Conservation (phyloP, 805 yeast genomes). For the Metschnikowia drakensbergensis region DNA sequence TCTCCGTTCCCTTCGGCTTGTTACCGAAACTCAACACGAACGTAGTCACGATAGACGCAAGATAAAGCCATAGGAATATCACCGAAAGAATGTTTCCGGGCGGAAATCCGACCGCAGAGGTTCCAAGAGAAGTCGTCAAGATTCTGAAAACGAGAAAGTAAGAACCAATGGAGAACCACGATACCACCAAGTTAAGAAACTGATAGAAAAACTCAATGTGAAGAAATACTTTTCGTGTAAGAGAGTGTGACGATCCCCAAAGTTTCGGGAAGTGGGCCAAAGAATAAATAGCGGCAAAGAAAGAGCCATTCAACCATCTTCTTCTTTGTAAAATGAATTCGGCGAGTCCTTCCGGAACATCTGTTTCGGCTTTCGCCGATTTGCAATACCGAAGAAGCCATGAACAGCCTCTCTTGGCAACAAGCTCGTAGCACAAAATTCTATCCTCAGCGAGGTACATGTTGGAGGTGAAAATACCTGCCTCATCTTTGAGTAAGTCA, state of each 20-base stretch:
- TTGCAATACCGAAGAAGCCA: constrained; percentile 65
- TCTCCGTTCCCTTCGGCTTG: constrained; percentile 58
- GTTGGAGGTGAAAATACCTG: constrained; percentile 85
- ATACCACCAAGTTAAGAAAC: constrained; percentile 47
- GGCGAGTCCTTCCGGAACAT: constrained; percentile 59
- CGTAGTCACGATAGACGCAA: constrained; percentile 54
- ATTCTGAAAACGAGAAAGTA: constrained; percentile 61
- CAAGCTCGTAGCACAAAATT: constrained; percentile 92
- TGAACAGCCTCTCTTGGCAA: constrained; percentile 59
- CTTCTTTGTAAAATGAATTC: constrained; percentile 64
- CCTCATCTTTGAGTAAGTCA: constrained; percentile 30
- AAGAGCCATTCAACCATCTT: constrained; percentile 68
- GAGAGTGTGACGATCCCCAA: constrained; percentile 53
- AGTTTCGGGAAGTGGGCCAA: constrained; percentile 53
- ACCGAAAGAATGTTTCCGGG: constrained; percentile 49
- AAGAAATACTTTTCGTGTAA: constrained; percentile 46
- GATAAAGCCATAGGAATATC: constrained; percentile 51
- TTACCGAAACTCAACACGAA: constrained; percentile 64
- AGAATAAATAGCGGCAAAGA: constrained; percentile 59
- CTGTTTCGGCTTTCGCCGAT: constrained; percentile 63
- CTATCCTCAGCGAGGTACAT: constrained; percentile 98
- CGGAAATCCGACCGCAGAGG: constrained; percentile 35
- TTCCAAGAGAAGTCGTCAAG: constrained; percentile 50
- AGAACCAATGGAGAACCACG: constrained; percentile 64
- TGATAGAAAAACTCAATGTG: constrained; percentile 58